Base-by-base conservation (phyloP, 1,139 yeast genomes). In the Trichomonascaceae sp. region DNA sequence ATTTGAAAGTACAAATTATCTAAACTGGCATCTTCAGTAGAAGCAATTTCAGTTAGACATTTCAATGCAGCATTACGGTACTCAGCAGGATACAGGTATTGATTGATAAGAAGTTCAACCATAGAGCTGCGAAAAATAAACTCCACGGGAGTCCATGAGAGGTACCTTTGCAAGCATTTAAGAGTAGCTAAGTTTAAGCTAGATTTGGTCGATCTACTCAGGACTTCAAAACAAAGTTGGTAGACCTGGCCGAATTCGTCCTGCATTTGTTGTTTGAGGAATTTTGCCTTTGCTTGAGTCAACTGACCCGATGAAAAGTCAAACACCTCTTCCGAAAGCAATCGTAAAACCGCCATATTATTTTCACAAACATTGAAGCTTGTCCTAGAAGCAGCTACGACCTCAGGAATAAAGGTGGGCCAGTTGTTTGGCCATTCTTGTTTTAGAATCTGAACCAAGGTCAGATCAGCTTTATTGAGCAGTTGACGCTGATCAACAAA, bases 391-490 rank as follows among this genome's bases (percentile, higher is more conserved):
- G 96, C 85, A 59, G 80, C 80, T 47, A 93, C 95, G 59, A 93
- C 81, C 69, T 95, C 99, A 13, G 98, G 96, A 53, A 93, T 86
- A 66, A 95, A 93, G 63, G 87, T 88, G 20, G 98, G 98, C 99
- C 99, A 93, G 68, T 90, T 87, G 63, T 85, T 90, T 44, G 99
- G 99, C 99, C 99, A 93, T 69, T 93, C 99, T 72, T 95, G 98
- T 68, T 93, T 93, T 66, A 93, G 81, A 52, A 93, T 85, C 66
- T 93, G 95, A 43, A 93, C 99, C 66, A 93, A 77, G 7, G 98
- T 93, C 68, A 93, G 78, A 72, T 93, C 96, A 63, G 93, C 91
- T 70, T 95, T 95, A 73, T 87, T 89, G 65, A 93, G 88, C 66
- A 93, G 78, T 19, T 97, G 85, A 66, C 84, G 84, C 68, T 91